Base-by-base conservation (phyloP, 2,329 filamentous ascomycete species). In the Fusarium secorum region DNA sequence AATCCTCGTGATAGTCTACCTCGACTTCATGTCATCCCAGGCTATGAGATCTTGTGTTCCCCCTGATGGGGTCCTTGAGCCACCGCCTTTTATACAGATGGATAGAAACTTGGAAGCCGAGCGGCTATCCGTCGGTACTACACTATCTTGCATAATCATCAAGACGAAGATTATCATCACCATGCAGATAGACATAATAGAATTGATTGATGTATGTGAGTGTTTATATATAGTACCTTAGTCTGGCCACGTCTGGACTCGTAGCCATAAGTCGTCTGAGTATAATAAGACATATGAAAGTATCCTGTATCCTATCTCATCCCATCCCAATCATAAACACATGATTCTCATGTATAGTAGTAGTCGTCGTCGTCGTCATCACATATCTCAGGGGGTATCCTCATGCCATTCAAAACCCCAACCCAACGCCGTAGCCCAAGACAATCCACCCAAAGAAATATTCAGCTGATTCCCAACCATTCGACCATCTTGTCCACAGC, bases 401-500 rank as follows among this genome's bases (percentile, higher is more conserved):
- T 57, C 56, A 60, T 38, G 54, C 36, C 30, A 18, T 46, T 44
- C 36, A 49, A 68, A 62, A 15, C 55, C 54, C 53, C 33, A 42
- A 46, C 35, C 49, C 62, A 70, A 64, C 63, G 60, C 70, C 61
- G 15, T 71, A 54, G 22, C 32, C 67, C 52, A 59, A 53, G 61
- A 48, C 53, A 54, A 56, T 26, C 39, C 28, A 49, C 22, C 42
- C 46, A 45, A 58, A 51, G 22, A 58, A 22, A 42, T 13, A 10
- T 46, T 55, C 51, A 52, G 20, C 42, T 67, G 42, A 33, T 49
- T 32, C 68, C 65, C 39, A 80, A 35, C 74, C 76, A 80, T 26
- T 71, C 48, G 1, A 79, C 59, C 38, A 79, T 76, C 57, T 61
- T 72, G 9, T 78, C 71, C 26, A 77, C 53, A 2, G 78, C 77